These are phyloP conservation scores for Medicago lupulina DNA, from an alignment of 306 rosid genomes.

Conservation along the genomic window DNA sequence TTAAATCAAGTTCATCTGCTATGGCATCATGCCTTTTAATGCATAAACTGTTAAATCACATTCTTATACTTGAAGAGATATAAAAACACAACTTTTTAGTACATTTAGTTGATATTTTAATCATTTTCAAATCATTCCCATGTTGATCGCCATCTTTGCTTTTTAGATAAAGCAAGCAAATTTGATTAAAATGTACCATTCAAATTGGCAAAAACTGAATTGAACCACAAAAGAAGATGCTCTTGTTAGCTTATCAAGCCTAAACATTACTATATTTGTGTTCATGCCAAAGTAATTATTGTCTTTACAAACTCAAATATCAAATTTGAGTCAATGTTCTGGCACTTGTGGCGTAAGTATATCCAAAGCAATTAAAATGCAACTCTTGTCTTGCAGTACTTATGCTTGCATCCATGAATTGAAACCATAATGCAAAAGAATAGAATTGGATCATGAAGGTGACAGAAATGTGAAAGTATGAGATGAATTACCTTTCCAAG, in stretches of 20 bases:
- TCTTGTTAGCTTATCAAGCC: too few relatives aligned
- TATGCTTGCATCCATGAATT: not conserved
- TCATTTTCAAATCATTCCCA: too few relatives aligned
- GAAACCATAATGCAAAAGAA: not conserved
- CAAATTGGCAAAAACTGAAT: too few relatives aligned
- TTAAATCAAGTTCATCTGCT: too few relatives aligned
- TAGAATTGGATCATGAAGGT: conserved; percentile 17
- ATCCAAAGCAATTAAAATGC: not conserved
- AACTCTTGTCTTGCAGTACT: not conserved
- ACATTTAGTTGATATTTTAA: too few relatives aligned
- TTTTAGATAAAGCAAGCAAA: not conserved
- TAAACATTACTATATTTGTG: not conserved
- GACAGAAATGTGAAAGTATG: conserved; percentile 14
- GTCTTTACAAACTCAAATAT: not conserved
- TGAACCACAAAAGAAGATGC: too few relatives aligned
- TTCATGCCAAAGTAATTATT: not conserved
- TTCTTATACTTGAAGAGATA: too few relatives aligned
- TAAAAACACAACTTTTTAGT: too few relatives aligned
- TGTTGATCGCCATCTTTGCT: too few relatives aligned
- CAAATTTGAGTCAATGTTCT: not conserved
- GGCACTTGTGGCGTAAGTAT: not conserved
- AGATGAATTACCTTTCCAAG: conserved; percentile 72
- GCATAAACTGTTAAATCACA: not conserved
- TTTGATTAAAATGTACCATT: not conserved
- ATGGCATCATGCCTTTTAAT: too few relatives aligned